Percentiles rank a stretch among this genome's conserved stretches.
Evolutionary conservation across 805 yeast species (phyloP).

Genomic region (Candida ficus): DNA sequence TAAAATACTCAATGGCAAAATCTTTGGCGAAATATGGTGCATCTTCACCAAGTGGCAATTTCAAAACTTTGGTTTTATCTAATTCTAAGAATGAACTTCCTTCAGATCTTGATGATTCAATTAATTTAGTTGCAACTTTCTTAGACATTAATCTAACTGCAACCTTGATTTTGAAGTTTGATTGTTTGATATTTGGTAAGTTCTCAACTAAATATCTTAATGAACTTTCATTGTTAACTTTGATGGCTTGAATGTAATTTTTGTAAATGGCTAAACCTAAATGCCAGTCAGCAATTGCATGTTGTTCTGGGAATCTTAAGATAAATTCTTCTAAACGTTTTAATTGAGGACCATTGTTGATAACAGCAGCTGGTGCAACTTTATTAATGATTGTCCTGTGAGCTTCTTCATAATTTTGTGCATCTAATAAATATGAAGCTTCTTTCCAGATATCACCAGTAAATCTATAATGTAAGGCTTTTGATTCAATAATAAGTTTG

Average conservation of each 20-base stretch:
- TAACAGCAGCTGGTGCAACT: constrained; percentile 72
- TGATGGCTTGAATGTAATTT: constrained; percentile 38
- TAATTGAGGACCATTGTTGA: constrained; percentile 36
- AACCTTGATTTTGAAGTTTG: constrained; percentile 35
- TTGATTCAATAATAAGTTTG: constrained; percentile 45
- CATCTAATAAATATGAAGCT: constrained; percentile 55
- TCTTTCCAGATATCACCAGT: constrained; percentile 52
- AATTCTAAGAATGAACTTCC: constrained; percentile 14
- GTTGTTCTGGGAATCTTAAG: constrained; percentile 37
- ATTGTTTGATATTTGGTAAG: constrained; percentile 36
- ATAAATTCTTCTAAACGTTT: constrained; percentile 33
- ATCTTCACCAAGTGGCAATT: constrained; percentile 39
- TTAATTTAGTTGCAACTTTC: constrained; percentile 30
- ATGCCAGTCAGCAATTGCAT: constrained; percentile 44
- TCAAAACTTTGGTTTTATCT: constrained; percentile 30
- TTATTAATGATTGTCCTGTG: constrained; percentile 47
- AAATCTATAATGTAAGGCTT: constrained; percentile 51
- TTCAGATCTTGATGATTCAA: constrained; percentile 12
- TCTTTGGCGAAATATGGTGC: constrained; percentile 11
- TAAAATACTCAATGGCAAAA: constrained; percentile 8
- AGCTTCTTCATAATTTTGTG: constrained; percentile 57
- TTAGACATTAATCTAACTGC: constrained; percentile 52
- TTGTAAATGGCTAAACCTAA: constrained; percentile 56
- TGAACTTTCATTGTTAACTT: constrained; percentile 20
- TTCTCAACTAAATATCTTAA: constrained; percentile 40